These are phyloP conservation scores for Candida sanyiensis DNA, from an alignment of 805 yeast genomes.

Conservation along the genomic window DNA sequence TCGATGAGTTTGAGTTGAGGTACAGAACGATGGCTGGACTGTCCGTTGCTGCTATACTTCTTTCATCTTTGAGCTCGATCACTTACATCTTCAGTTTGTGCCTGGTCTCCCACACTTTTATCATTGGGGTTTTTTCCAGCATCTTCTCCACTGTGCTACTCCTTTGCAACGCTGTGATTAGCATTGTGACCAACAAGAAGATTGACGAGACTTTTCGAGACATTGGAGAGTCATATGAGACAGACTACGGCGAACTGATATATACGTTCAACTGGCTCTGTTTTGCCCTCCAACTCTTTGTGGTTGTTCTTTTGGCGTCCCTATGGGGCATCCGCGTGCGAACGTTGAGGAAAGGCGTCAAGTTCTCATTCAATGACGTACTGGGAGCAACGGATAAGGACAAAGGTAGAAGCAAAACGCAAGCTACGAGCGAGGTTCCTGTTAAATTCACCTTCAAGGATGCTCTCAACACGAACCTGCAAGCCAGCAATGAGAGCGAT, in stretches of 20 bases:
- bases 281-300: constrained; percentile 7
- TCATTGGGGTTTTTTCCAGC: constrained; percentile 8
- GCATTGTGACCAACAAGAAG: neutral
- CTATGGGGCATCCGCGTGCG: constrained; percentile 1
- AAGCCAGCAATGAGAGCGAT: neutral
- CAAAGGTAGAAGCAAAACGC: neutral
- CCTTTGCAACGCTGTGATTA: constrained; percentile 6
- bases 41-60: constrained; percentile 3
- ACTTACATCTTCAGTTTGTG: constrained; percentile 6
- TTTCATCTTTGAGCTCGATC: constrained; percentile 4
- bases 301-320: constrained; percentile 3
- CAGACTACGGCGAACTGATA: constrained; percentile 5
- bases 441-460: constrained; percentile 1
- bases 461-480: constrained; percentile 3
- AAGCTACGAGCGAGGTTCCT: neutral
- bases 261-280: constrained; percentile 8
- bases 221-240: neutral
- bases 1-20: neutral
- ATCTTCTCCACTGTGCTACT: constrained; percentile 3
- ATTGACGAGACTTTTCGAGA: neutral
- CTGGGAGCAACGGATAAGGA: neutral
- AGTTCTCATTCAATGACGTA: constrained; percentile 4
- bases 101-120: constrained; percentile 3
- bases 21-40: constrained; percentile 5
- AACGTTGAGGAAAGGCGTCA: constrained; percentile 8